Base-by-base conservation (phyloP, 441 rosid genomes). In the Daphne laureola region DNA sequence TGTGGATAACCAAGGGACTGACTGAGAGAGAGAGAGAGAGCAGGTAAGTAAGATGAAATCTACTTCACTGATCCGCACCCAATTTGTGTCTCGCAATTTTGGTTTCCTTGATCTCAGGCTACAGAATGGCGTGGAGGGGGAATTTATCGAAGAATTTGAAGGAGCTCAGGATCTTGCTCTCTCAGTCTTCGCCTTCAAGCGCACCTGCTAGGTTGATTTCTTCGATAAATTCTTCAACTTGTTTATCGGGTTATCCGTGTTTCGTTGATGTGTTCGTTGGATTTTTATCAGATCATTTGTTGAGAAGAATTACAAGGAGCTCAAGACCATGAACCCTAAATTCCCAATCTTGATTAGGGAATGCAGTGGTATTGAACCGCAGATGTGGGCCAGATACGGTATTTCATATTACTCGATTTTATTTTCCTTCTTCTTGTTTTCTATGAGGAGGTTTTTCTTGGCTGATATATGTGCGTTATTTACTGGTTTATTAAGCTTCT, bases 371-470 rank as follows among this genome's bases (percentile, higher is more conserved):
- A 70, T 80, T 59, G 76, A 81, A 61, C 97, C 98, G 54, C 90
- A 89, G 75, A 61, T 92, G 47, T 92, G 98, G 98, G 98, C 93
- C 26, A 73, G 94, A 92, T 92, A 81, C 52, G 92, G 96, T 89
- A 79, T 21, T 45, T 40, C 4, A 1, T 12, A 40, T 31, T 4
- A 18, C 13, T 13, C 17, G 0, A 16, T 8, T 43, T 9, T 3
- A 26, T 31, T 46, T 2, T 2, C n/a, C 31, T 3, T 35, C 3
- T 36, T 53, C 4, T 12, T 0, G 0, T 35, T 18, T 38, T 9
- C 16, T n/a, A 21, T 21, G 25, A 21, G 25, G 25, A 2, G 1
- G 25, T 50, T 50, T 25, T 23, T 38, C 38, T 53, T 26, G 42
- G 12, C 12, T 13, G 26, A 16, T 47, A 12, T 21, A 21, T 21